These are phyloP conservation scores for Neonectria magnoliae DNA, from an alignment of 2,329 filamentous ascomycete genomes.

Conservation along the genomic window DNA sequence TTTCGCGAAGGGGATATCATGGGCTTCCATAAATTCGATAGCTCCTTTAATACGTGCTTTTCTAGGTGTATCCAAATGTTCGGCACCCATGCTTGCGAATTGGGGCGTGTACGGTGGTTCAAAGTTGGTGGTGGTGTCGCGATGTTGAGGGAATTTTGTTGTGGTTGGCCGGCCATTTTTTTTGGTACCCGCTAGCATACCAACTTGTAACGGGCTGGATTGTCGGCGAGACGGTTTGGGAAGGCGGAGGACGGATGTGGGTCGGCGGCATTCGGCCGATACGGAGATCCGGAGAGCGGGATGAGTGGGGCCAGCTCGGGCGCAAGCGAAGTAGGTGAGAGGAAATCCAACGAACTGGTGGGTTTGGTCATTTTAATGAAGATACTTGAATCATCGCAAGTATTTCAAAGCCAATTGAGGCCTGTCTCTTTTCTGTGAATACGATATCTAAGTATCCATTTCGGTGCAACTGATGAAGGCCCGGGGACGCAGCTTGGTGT, in stretches of 20 bases:
- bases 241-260: constrained; percentile 19
- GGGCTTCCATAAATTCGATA: too few species aligned
- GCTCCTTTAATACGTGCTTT: too few species aligned
- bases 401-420: neutral
- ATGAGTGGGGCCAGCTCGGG: neutral
- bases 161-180: too few species aligned
- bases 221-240: constrained; percentile 37
- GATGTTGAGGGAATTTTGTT: too few species aligned
- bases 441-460: neutral
- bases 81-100: too few species aligned
- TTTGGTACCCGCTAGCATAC: too few species aligned
- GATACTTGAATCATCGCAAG: neutral
- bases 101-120: too few species aligned
- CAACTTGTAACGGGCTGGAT: neutral
- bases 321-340: neutral
- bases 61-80: too few species aligned
- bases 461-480: neutral
- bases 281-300: constrained; percentile 12
- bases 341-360: neutral
- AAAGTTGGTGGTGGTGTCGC: too few species aligned
- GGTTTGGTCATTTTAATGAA: neutral
- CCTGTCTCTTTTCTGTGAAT: neutral
- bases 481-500: neutral
- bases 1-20: too few species aligned
- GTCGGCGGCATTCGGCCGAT: constrained; percentile 25